phyloP scores from a whole-genome alignment of 305 asterid species.

The Solanum hybrid region DNA sequence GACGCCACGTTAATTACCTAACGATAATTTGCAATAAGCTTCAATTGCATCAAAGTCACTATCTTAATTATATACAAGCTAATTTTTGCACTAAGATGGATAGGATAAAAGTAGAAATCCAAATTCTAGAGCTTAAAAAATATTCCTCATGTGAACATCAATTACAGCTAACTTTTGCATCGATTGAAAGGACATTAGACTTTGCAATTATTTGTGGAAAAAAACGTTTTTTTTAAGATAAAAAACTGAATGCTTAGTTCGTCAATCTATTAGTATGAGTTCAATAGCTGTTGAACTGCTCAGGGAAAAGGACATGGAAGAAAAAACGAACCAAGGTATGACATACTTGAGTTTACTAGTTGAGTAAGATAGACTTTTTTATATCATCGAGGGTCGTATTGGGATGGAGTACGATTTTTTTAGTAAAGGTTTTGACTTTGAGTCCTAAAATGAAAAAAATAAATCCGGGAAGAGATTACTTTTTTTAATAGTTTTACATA shows the following conservation, averaged over 20 bases:
- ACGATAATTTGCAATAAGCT: not conserved
- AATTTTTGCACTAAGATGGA: not conserved
- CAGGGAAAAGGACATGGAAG: not conserved
- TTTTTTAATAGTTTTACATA: not conserved
- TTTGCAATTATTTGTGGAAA: not conserved
- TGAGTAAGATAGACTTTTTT: not conserved
- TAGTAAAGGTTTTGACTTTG: accelerated
- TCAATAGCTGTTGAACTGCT: not conserved
- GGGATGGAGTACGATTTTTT: not conserved
- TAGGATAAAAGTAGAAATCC: not conserved
- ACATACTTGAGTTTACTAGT: not conserved
- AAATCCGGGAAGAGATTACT: not conserved
- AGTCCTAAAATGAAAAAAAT: not conserved
- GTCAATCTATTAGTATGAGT: not conserved
- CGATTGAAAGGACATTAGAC: not conserved
- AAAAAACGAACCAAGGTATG: not conserved
- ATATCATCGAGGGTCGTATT: not conserved
- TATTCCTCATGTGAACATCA: not conserved
- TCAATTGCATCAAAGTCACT: not conserved
- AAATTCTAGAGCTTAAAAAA: not conserved
- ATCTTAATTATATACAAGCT: not conserved
- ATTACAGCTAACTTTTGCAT: not conserved
- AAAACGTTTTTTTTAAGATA: not conserved
- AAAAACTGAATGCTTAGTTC: not conserved
- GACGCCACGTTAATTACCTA: not conserved